These are phyloP conservation scores for Parietichytrium sp. DNA, from an alignment of 108 stramenopile species.

Conservation along the genomic window DNA sequence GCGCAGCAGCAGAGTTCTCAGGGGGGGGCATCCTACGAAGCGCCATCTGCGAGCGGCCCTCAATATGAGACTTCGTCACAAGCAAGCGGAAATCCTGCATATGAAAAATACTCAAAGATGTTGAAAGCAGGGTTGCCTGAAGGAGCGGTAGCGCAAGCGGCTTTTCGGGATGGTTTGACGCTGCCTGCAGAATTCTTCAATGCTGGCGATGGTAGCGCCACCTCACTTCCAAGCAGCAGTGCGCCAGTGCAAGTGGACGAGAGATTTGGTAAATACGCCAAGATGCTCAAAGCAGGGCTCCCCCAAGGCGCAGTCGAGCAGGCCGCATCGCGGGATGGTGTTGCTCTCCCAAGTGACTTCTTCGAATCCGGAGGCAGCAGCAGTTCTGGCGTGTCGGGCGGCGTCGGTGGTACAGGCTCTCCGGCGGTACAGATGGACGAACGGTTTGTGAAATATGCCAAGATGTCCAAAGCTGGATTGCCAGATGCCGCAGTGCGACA, in stretches of 20 bases:
- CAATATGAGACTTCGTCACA: not conserved
- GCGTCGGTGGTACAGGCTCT: not conserved
- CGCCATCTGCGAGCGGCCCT: no score
- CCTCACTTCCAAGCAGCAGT: not conserved
- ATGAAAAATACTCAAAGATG: conserved; percentile 11
- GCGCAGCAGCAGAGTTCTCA: no score
- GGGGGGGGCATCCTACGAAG: no score
- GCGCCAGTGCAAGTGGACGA: not conserved
- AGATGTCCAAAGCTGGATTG: not conserved
- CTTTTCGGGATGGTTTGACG: not conserved
- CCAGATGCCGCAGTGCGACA: not conserved
- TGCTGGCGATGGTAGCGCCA: not conserved
- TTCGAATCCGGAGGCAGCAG: not conserved
- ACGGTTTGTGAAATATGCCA: no score
- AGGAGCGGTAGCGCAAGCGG: conserved; percentile 10
- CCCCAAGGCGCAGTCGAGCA: conserved; percentile 16
- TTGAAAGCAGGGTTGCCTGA: conserved; percentile 24
- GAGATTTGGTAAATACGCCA: not conserved
- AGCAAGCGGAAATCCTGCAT: not conserved
- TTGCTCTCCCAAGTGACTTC: not conserved
- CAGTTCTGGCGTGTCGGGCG: not conserved
- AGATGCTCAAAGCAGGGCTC: conserved; percentile 34
- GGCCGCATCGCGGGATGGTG: conserved; percentile 20
- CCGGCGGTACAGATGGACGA: no score
- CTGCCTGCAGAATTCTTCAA: not conserved